These are phyloP conservation scores for Moricandia arvensis DNA, from an alignment of 345 rosid species.

Conservation along the genomic window DNA sequence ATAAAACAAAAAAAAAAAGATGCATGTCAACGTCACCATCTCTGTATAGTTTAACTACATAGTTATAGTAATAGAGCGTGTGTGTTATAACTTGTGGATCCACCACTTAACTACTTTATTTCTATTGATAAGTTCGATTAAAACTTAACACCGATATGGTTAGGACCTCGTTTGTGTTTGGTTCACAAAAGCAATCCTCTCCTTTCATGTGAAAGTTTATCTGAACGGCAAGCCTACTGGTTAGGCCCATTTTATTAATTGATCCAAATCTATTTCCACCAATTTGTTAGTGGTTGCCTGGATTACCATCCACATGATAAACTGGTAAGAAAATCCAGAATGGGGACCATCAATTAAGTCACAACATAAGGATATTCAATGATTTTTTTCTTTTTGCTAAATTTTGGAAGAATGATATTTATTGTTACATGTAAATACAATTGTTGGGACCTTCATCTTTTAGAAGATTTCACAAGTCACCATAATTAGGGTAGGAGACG, in stretches of 20 bases:
- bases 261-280: neutral
- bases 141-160: slow-evolving; percentile 15
- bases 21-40: slow-evolving; percentile 24
- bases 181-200: neutral
- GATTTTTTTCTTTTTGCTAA: no score
- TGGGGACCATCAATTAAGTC: neutral
- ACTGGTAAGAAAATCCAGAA: neutral
- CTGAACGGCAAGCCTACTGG: neutral
- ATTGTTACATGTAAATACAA: neutral
- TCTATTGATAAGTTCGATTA: slow-evolving; percentile 9
- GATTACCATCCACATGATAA: neutral
- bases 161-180: neutral
- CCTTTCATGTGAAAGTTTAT: neutral
- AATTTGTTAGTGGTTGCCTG: neutral
- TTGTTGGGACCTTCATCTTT: neutral
- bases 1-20: slow-evolving; percentile 7
- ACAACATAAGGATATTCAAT: neutral
- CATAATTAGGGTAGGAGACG: no score
- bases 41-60: slow-evolving; percentile 4
- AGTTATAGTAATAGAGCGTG: neutral
- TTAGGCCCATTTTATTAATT: neutral
- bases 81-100: slow-evolving; percentile 2
- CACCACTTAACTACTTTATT: slow-evolving; percentile 4
- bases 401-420: neutral
- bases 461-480: neutral